Percentiles rank a stretch among this genome's conserved stretches.
These are phyloP conservation scores for Xylariomycetidae sp. DNA, from an alignment of 2,329 filamentous ascomycete species.

Conservation along the genomic window DNA sequence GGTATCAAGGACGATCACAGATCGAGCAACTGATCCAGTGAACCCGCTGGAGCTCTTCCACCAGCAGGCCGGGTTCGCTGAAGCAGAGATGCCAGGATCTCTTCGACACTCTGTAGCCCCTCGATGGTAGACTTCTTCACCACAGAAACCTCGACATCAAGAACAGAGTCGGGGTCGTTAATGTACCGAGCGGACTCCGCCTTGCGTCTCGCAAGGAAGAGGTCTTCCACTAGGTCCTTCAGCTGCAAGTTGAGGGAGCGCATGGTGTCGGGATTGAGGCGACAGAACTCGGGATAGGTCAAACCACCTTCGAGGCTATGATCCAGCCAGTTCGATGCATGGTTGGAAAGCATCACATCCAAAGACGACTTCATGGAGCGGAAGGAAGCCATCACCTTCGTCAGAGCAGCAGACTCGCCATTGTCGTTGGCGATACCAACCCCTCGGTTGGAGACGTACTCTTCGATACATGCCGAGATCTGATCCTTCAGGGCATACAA, in stretches of 20 bases:
- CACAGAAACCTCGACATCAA: background rate
- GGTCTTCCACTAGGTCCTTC: slow-evolving; percentile 12
- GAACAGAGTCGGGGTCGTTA: slow-evolving; percentile 9
- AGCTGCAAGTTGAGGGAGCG: slow-evolving; percentile 17
- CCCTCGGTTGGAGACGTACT: slow-evolving; percentile 7
- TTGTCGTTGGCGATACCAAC: background rate
- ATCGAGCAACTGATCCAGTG: too few relatives aligned
- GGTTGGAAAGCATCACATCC: slow-evolving; percentile 16
- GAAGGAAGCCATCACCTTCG: slow-evolving; percentile 6
- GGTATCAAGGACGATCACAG: too few relatives aligned
- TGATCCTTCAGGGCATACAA: slow-evolving; percentile 19
- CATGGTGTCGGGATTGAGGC: slow-evolving; percentile 16
- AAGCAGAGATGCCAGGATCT: slow-evolving; percentile 7
- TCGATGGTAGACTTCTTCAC: slow-evolving; percentile 3
- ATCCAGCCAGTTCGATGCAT: slow-evolving; percentile 18
- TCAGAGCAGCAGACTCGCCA: slow-evolving; percentile 2
- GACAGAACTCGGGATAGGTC: slow-evolving; percentile 16
- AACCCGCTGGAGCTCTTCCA: too few relatives aligned
- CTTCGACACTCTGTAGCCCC: slow-evolving; percentile 6
- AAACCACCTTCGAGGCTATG: slow-evolving; percentile 11
- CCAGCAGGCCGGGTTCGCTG: background rate
- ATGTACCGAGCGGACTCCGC: slow-evolving; percentile 1
- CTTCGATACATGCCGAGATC: slow-evolving; percentile 12
- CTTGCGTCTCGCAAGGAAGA: slow-evolving; percentile 8
- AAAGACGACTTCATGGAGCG: slow-evolving; percentile 11